Conservation (phyloP, 2,329 filamentous ascomycete genomes). For the Hypomyces rosellus region DNA sequence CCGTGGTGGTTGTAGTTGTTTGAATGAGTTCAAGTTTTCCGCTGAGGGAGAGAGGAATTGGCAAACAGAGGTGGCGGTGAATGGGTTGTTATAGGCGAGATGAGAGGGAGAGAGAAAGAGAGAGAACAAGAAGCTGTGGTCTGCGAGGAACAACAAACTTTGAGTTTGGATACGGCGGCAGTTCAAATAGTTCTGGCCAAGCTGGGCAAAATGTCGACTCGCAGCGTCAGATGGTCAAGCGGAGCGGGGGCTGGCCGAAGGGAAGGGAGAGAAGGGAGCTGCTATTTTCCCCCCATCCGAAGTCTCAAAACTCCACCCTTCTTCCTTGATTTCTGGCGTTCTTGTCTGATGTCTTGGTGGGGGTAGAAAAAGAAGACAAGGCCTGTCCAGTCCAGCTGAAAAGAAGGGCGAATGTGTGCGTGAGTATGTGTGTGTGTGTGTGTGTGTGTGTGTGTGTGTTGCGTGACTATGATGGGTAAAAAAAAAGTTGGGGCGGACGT, state of each 20-base stretch:
- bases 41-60: no score
- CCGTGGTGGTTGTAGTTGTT: no score
- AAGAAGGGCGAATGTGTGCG: not conserved
- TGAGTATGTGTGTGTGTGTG: not conserved
- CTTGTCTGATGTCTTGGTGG: not conserved
- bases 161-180: conserved; percentile 3
- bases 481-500: no score
- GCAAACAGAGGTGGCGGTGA: no score
- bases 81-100: no score
- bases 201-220: conserved; percentile 5
- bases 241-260: conserved; percentile 1
- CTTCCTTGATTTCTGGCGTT: not conserved
- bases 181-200: no score
- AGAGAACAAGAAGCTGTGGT: no score
- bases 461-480: no score
- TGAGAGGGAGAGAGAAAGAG: no score
- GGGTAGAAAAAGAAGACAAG: not conserved
- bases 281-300: not conserved
- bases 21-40: no score
- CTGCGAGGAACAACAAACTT: not conserved
- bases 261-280: conserved; percentile 4
- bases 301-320: not conserved
- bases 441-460: not conserved
- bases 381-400: not conserved
- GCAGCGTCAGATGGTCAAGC: not conserved